Conservation (phyloP, 768 basidiomycete genomes). For the Clathrus columnatus region DNA sequence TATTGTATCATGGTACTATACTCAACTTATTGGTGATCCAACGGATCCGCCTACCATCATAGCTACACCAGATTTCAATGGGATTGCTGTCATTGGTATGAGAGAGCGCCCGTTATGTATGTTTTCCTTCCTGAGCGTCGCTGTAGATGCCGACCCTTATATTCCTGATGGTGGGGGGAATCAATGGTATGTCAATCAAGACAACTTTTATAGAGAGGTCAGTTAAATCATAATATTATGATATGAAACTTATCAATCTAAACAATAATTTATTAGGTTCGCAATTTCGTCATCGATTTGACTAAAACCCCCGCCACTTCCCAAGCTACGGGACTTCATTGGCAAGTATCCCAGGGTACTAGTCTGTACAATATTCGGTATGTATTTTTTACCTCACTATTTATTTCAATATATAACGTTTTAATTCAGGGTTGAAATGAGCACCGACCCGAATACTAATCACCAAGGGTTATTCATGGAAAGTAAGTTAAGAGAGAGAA, state of each 20-base stretch:
- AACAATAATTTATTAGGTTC: constrained; percentile 7
- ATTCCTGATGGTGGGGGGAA: constrained; percentile 30
- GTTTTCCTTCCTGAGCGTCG: background rate
- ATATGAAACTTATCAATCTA: too few relatives aligned
- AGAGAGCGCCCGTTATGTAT: background rate
- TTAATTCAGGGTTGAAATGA: constrained; percentile 17
- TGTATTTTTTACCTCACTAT: constrained; percentile 12
- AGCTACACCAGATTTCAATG: constrained; percentile 24
- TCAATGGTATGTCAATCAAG: constrained; percentile 11
- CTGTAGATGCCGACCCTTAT: constrained; percentile 69
- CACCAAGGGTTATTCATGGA: constrained; percentile 19
- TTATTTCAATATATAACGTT: background rate
- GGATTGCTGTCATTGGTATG: constrained; percentile 26
- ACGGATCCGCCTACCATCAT: constrained; percentile 25
- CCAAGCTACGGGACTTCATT: constrained; percentile 17
- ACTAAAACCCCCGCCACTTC: constrained; percentile 12
- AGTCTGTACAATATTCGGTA: constrained; percentile 1
- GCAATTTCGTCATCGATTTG: constrained; percentile 18
- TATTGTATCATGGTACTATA: constrained; percentile 24
- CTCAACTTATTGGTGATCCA: constrained; percentile 27
- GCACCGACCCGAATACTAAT: constrained; percentile 12
- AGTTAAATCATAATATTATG: too few relatives aligned
- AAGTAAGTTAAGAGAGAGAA: too few relatives aligned
- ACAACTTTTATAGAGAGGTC: constrained; percentile 10
- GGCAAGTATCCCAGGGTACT: constrained; percentile 18